phyloP scores from a whole-genome alignment of 495 filamentous ascomycete species.

The Darksidea phi region DNA sequence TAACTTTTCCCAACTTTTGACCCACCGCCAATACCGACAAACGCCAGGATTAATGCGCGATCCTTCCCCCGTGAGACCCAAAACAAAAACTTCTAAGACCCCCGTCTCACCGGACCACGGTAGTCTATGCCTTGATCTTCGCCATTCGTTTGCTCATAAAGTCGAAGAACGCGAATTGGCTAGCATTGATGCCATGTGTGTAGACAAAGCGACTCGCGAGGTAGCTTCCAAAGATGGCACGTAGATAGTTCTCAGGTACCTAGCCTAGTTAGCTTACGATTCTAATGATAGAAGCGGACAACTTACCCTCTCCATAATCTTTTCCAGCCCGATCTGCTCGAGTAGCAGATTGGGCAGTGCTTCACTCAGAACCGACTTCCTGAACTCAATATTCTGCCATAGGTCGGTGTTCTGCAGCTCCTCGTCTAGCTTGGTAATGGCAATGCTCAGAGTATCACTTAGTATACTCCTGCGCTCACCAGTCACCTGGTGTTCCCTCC shows the following conservation, averaged over 20 bases:
- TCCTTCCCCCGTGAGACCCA: no score
- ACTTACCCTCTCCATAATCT: slow-evolving; percentile 74
- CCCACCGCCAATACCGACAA: no score
- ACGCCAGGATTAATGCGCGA: no score
- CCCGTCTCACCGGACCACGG: not conserved
- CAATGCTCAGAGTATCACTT: slow-evolving; percentile 81
- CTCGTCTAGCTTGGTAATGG: slow-evolving; percentile 93
- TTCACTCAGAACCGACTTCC: slow-evolving; percentile 75
- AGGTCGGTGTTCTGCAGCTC: slow-evolving; percentile 89
- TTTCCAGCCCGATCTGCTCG: slow-evolving; percentile 85
- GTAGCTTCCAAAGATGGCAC: slow-evolving; percentile 93
- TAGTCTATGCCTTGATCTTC: slow-evolving; percentile 11
- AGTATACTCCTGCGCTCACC: slow-evolving; percentile 76
- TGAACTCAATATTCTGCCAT: slow-evolving; percentile 79
- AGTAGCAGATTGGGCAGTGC: slow-evolving; percentile 82
- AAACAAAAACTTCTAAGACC: no score
- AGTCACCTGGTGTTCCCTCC: slow-evolving; percentile 85
- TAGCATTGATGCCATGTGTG: slow-evolving; percentile 84
- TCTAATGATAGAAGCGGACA: not conserved
- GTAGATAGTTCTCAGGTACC: slow-evolving; percentile 90
- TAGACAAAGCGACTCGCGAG: slow-evolving; percentile 95
- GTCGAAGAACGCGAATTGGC: slow-evolving; percentile 97
- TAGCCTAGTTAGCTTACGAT: slow-evolving; percentile 40
- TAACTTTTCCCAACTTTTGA: no score
- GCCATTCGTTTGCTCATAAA: slow-evolving; percentile 56